These are phyloP conservation scores for Pythium apleroticum DNA, from an alignment of 352 stramenopile species.

Conservation along the genomic window DNA sequence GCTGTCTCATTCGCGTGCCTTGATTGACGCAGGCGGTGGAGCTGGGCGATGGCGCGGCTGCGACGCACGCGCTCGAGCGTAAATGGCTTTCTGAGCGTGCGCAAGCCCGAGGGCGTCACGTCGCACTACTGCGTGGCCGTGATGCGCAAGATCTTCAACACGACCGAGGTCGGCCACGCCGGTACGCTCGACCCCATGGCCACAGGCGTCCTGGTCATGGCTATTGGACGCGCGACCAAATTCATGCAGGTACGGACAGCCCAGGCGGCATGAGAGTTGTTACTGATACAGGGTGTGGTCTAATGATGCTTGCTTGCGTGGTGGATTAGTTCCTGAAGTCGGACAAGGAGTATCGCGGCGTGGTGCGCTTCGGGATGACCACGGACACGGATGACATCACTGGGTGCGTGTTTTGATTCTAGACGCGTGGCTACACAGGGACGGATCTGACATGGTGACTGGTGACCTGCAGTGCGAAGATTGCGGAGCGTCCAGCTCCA, in stretches of 20 bases:
- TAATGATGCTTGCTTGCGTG: neutral
- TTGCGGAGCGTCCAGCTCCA: constrained; percentile 48
- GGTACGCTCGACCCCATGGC: constrained; percentile 90
- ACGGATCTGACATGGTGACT: neutral
- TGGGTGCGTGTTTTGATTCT: constrained; percentile 32
- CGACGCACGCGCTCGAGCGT: constrained; percentile 29
- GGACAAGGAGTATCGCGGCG: constrained; percentile 75
- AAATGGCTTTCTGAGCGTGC: constrained; percentile 79
- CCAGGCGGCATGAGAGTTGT: neutral
- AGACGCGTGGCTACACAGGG: neutral
- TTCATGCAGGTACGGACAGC: constrained; percentile 58
- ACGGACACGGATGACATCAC: constrained; percentile 85
- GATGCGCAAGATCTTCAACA: constrained; percentile 73
- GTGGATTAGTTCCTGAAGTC: constrained; percentile 54
- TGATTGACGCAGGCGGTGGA: neutral
- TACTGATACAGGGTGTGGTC: neutral
- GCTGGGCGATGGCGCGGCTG: constrained; percentile 24
- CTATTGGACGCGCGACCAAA: constrained; percentile 75
- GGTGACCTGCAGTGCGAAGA: constrained; percentile 28
- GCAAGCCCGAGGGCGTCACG: constrained; percentile 72
- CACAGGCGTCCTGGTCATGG: constrained; percentile 81
- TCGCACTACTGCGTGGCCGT: constrained; percentile 77
- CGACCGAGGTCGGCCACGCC: constrained; percentile 71
- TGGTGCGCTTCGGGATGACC: constrained; percentile 75
- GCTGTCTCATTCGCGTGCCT: no score